Base-by-base conservation (phyloP, 1,284 basidiomycete genomes). In the Baeospora myosura region DNA sequence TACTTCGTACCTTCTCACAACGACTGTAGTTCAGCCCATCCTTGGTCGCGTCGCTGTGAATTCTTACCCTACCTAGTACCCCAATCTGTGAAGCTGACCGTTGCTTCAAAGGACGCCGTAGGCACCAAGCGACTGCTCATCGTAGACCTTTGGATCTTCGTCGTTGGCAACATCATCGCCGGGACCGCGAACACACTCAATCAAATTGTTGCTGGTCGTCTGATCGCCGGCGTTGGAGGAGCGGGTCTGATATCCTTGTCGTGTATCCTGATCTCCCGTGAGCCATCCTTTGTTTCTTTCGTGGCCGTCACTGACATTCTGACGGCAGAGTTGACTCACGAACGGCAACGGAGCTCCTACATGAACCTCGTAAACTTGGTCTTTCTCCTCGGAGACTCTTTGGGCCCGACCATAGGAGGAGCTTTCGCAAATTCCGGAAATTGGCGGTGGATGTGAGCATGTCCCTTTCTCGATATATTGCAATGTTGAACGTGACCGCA, bases 181-280 rank as follows among this genome's bases (percentile, higher is more conserved):
- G 69, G 65, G 14, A 58, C 64, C 2, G 62, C 65, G 8, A 59
- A 62, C 28, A 57, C 44, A 31, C 59, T 69, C 45, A 55, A 50
- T 1, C 65, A 64, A 53, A 58, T 71, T 23, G 60, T 66, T 23
- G 59, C 60, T 17, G 64, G 65, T 6, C 49, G 69, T 18, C 44
- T 64, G 25, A 52, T 71, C 4, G 60, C 62, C 40, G 69, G 68
- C 6, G 51, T 67, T 11, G 69, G 68, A 6, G 67, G 58, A 18
- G 67, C 68, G 11, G 65, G 65, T 4, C 54, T 70, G 25, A 50
- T 68, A 16, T 62, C 64, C 7, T 48, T 69, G 14, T 54, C 61
- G 7, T 63, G 62, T 16, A 65, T 69, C 43, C 52, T 68, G 8
- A 47, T 63, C 14, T 58, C 60, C 25, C 58, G 61, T 63, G 33